Base-by-base conservation (phyloP, 73 alveolate species). In the Blepharisma japonicum region DNA sequence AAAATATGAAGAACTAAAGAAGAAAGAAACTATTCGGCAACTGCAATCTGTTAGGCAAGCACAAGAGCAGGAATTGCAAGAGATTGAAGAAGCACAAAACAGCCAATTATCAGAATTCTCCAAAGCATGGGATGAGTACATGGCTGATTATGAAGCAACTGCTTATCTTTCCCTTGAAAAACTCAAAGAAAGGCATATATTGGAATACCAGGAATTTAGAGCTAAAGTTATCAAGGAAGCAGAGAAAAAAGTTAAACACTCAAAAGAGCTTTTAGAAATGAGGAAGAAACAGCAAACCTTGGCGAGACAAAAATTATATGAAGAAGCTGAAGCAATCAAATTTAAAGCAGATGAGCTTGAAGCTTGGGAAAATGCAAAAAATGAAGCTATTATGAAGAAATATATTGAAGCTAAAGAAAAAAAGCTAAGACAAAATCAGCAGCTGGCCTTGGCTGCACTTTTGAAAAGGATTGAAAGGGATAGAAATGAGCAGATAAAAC, bases 71-170 rank as follows among this genome's bases (percentile, higher is more conserved):
- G 94, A 87, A 71, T 77, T 87, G 23, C 55, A 55, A 21, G 56
- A 48, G n/a, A 72, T 87, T 9, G 94, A 87, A 55, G 74, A 71
- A 7, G 84, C 90, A 23, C 71, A 87, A 61, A 87, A 84, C 54
- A 78, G 83, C 7, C 85, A 85, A 68, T 81, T 85, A 67, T 51
- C 56, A 55, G 89, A 85, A 71, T 88, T 84, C 79, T 61, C 85
- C 20, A 55, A 85, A 51, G 95, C 95, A n/a, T 88, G 95, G 95
- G 95, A 88, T 71, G 71, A 81, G 23, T 88, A 88, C 72, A 88
- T 88, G 95, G 72, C 89, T 2, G 95, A 88, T 67, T 88, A 88
- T 71, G 95, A 88, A 50, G 95, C 95, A 0, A 88, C 95, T 11
- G 95, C 95, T 23, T 88, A 88, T 70, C 85, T 79, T 9, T 78